Percentiles rank a stretch among this genome's conserved stretches.
These are phyloP conservation scores for Stentor roeselii DNA, from an alignment of 73 alveolate genomes.

Conservation along the genomic window DNA sequence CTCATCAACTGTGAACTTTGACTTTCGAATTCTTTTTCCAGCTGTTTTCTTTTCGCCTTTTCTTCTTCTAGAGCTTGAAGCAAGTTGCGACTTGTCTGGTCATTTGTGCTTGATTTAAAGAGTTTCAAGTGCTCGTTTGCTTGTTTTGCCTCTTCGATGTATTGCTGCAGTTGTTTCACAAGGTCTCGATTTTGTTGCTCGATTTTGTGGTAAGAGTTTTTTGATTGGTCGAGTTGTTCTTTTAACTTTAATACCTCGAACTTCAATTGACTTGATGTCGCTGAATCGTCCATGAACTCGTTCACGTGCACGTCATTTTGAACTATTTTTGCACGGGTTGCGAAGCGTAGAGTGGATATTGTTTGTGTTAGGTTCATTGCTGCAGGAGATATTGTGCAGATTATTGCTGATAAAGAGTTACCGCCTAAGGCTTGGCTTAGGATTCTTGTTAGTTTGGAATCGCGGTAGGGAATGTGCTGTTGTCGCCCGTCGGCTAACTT, in stretches of 20 bases:
- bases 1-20: not conserved
- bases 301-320: slow-evolving; percentile 68
- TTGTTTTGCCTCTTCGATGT: not conserved
- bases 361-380: slow-evolving; percentile 66
- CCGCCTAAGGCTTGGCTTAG: slow-evolving; percentile 91
- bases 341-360: slow-evolving; percentile 90
- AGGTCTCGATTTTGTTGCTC: slow-evolving; percentile 13
- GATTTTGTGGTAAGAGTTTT: not conserved
- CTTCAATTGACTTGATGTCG: not conserved
- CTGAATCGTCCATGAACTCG: slow-evolving; percentile 49
- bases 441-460: slow-evolving; percentile 85
- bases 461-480: slow-evolving; percentile 91
- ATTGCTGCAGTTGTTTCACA: slow-evolving; percentile 1
- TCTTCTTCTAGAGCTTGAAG: not conserved
- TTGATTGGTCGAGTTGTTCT: slow-evolving; percentile 6
- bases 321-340: slow-evolving; percentile 81
- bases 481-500: slow-evolving; percentile 71
- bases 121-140: not conserved
- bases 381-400: slow-evolving; percentile 86
- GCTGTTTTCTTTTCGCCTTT: not conserved
- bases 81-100: not conserved
- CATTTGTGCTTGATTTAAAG: not conserved
- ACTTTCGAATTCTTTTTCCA: not conserved
- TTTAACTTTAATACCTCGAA: not conserved
- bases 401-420: slow-evolving; percentile 81